These are phyloP conservation scores for Rehmannia glutinosa DNA, from an alignment of 257 asterid genomes.

Conservation along the genomic window DNA sequence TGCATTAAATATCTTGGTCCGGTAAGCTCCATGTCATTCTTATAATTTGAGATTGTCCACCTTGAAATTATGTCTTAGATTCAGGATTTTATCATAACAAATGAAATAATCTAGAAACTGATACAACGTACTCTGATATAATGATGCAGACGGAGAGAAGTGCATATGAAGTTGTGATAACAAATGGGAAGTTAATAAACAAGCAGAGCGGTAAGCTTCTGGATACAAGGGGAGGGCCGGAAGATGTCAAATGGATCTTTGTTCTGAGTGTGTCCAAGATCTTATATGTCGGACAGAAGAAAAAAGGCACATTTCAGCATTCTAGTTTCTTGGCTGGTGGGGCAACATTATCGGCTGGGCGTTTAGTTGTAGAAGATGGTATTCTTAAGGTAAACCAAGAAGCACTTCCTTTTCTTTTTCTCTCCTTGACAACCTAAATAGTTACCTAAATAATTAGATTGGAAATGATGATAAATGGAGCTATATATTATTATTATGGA, in stretches of 20 bases:
- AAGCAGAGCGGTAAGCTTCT: conserved; percentile 55
- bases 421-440: neutral
- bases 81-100: neutral
- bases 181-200: conserved; percentile 52
- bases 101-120: no score
- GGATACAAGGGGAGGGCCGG: conserved; percentile 61
- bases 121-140: neutral
- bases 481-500: neutral
- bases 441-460: no score
- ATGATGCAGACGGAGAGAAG: conserved; percentile 59
- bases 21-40: conserved; percentile 51
- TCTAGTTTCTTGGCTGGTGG: conserved; percentile 98
- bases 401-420: neutral
- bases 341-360: conserved; percentile 85
- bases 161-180: conserved; percentile 55
- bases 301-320: conserved; percentile 79
- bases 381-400: conserved; percentile 55
- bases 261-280: conserved; percentile 67
- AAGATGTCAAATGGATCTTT: conserved; percentile 82
- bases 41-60: no score
- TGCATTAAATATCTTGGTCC: conserved; percentile 92
- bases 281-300: conserved; percentile 72
- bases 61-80: neutral
- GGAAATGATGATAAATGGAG: neutral
- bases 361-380: conserved; percentile 72